Percentiles rank a stretch among this genome's conserved stretches.
Evolutionary conservation across 495 filamentous ascomycete species (phyloP).

Genomic region (Sordaria brevicollis): DNA sequence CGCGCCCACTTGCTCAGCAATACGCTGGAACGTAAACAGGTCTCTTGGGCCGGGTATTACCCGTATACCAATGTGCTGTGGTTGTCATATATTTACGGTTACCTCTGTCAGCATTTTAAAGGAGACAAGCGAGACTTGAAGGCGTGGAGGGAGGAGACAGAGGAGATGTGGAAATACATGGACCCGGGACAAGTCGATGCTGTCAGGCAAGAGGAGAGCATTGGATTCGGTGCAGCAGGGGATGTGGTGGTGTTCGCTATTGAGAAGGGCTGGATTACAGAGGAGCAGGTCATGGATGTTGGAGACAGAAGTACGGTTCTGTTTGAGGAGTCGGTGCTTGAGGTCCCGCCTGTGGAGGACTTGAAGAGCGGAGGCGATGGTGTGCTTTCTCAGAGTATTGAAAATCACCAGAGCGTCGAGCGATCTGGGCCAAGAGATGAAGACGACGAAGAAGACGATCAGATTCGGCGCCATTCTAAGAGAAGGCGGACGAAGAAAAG

Average conservation of each 20-base stretch:
- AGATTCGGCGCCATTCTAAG: neutral
- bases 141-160: slow-evolving; percentile 25
- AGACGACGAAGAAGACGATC: neutral
- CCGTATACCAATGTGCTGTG: slow-evolving; percentile 47
- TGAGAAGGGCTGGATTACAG: slow-evolving; percentile 35
- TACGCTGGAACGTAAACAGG: slow-evolving; percentile 22
- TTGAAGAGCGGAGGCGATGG: neutral
- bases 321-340: neutral
- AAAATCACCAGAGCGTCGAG: neutral
- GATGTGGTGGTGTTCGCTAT: slow-evolving; percentile 33
- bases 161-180: slow-evolving; percentile 28
- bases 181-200: neutral
- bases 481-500: neutral
- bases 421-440: neutral
- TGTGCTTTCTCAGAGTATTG: neutral
- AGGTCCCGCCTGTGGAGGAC: neutral
- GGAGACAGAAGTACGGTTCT: neutral
- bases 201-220: neutral
- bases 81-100: slow-evolving; percentile 40
- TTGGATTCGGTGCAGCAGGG: slow-evolving; percentile 13
- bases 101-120: slow-evolving; percentile 25
- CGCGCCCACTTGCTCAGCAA: slow-evolving; percentile 36
- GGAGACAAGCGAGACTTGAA: slow-evolving; percentile 24
- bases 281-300: slow-evolving; percentile 31
- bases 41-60: slow-evolving; percentile 28